Conservation (phyloP, 2,329 filamentous ascomycete species). For the Pseudogymnoascus sp. region DNA sequence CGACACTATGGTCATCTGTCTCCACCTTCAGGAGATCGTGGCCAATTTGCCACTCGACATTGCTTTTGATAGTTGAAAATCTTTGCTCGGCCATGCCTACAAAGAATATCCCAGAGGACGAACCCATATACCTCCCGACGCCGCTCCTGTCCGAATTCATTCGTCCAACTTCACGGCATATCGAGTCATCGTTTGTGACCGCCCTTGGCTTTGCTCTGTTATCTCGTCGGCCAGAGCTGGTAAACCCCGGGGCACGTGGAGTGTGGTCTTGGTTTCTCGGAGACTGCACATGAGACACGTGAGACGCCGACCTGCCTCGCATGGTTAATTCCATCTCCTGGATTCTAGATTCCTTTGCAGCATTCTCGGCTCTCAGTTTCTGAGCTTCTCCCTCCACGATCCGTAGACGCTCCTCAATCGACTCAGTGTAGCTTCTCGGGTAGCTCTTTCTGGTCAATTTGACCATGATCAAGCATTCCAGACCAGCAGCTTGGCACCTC, state of each 20-base stretch:
- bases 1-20: conserved; percentile 13
- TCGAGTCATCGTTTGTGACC: conserved; percentile 13
- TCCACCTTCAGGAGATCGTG: conserved; percentile 16
- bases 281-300: conserved; percentile 2
- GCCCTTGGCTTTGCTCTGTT: background rate
- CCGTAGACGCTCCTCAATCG: conserved; percentile 16
- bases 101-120: conserved; percentile 16
- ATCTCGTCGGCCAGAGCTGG: background rate
- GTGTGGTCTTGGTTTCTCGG: background rate
- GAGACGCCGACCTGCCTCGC: background rate
- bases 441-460: conserved; percentile 17
- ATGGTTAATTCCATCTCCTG: conserved; percentile 13
- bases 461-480: conserved; percentile 16
- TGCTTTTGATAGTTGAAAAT: conserved; percentile 11
- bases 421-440: conserved; percentile 16
- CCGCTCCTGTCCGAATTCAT: conserved; percentile 15
- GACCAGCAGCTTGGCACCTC: conserved; percentile 13
- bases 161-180: conserved; percentile 15
- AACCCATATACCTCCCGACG: conserved; percentile 16
- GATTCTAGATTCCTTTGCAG: conserved; percentile 14
- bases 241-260: background rate
- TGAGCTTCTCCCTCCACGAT: conserved; percentile 16
- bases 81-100: conserved; percentile 16
- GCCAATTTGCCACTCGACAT: conserved; percentile 11
- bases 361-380: conserved; percentile 12